Conservation (phyloP, 2,329 filamentous ascomycete genomes). For the Aureobasidium sp. region DNA sequence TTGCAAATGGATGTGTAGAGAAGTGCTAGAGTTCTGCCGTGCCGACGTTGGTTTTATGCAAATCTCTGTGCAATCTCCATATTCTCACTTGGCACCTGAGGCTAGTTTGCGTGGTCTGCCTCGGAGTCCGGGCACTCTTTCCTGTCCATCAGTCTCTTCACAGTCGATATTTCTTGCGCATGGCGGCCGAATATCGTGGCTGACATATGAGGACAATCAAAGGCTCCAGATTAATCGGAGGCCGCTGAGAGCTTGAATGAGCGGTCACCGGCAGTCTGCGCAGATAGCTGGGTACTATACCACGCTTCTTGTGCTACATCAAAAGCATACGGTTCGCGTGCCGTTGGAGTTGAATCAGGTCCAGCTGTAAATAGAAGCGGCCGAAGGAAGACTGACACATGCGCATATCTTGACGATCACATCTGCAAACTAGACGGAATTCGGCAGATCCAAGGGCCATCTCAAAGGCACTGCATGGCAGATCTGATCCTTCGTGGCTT, state of each 20-base stretch:
- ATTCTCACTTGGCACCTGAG: neutral
- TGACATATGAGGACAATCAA: too few relatives aligned
- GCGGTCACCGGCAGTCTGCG: neutral
- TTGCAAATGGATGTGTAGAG: neutral
- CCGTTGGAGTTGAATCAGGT: neutral
- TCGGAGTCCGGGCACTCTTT: neutral
- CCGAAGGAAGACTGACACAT: neutral
- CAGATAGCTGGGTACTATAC: neutral
- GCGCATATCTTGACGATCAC: neutral
- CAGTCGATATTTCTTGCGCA: neutral
- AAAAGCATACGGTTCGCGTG: neutral
- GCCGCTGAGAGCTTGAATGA: neutral
- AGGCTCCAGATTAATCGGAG: neutral
- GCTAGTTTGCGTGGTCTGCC: too few relatives aligned
- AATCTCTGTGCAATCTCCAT: neutral
- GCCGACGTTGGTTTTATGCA: neutral
- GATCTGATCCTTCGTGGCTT: neutral
- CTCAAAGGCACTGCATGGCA: neutral
- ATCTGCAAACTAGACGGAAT: neutral
- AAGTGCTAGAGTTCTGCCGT: neutral
- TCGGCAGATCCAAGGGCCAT: neutral
- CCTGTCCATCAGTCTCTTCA: neutral
- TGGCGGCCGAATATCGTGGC: neutral
- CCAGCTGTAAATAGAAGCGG: neutral
- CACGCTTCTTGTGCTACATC: neutral